phyloP scores from a whole-genome alignment of 345 rosid species.

The Melastoma malabathricum region DNA sequence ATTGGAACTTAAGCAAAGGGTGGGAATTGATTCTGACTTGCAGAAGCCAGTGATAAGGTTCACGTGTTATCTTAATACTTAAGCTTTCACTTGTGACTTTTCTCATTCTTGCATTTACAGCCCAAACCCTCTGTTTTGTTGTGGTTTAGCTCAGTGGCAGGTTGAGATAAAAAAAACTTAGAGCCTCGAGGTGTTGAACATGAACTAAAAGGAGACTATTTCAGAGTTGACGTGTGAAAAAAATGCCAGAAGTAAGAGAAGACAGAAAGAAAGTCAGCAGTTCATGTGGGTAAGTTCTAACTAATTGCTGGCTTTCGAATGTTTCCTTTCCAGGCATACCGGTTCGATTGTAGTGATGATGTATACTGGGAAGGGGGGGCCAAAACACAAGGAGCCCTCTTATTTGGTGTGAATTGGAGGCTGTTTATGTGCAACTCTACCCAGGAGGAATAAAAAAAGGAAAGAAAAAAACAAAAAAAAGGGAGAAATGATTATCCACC shows the following conservation, averaged over 20 bases:
- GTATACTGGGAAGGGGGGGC: background rate
- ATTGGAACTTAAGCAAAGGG: conserved; percentile 13
- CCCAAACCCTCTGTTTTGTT: conserved; percentile 9
- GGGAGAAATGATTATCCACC: background rate
- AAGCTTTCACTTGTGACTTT: background rate
- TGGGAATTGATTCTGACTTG: conserved; percentile 20
- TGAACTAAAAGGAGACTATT: background rate
- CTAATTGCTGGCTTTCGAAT: conserved; percentile 45
- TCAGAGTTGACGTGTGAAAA: background rate
- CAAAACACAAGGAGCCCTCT: no score
- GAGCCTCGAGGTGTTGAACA: conserved; percentile 10
- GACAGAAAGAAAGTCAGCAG: conserved; percentile 41
- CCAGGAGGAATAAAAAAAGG: background rate
- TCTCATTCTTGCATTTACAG: conserved; percentile 14
- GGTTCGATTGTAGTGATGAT: conserved; percentile 4
- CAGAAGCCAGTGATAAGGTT: conserved; percentile 34
- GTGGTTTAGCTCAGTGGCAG: conserved; percentile 16
- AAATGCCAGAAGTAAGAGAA: background rate
- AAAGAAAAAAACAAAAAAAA: background rate
- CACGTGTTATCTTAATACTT: background rate
- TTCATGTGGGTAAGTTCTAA: conserved; percentile 32
- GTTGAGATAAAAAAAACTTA: conserved; percentile 20
- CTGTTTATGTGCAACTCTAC: no score
- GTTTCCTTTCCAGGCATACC: conserved; percentile 32
- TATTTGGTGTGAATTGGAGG: no score